Evolutionary conservation across 176 grass and related monocot species (phyloP).

Genomic region (Luzula sylvatica): DNA sequence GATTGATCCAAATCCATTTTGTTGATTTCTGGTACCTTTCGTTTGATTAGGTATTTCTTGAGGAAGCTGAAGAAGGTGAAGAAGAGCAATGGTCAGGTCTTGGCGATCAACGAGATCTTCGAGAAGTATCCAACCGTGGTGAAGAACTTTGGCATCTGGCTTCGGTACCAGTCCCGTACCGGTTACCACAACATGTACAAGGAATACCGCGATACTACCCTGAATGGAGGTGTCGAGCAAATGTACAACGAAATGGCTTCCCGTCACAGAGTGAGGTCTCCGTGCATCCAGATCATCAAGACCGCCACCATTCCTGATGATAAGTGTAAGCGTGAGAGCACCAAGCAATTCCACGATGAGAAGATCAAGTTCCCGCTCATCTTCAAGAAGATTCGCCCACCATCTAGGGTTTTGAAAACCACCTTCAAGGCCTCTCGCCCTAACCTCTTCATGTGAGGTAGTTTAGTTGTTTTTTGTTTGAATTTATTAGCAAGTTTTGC

Average conservation of each 20-base stretch:
- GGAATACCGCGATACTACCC: constrained; percentile 68
- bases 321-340: constrained; percentile 71
- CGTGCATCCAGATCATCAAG: constrained; percentile 79
- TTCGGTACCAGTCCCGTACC: constrained; percentile 75
- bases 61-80: constrained; percentile 88
- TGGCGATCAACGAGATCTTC: constrained; percentile 77
- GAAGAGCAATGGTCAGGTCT: constrained; percentile 84
- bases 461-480: neutral
- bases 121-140: constrained; percentile 65
- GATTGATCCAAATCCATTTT: neutral
- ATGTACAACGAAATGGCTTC: constrained; percentile 91
- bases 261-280: constrained; percentile 59
- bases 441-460: constrained; percentile 56
- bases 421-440: constrained; percentile 64
- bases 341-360: constrained; percentile 76
- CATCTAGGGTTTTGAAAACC: constrained; percentile 72
- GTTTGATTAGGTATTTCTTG: constrained; percentile 49
- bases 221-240: constrained; percentile 73
- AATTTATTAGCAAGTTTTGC: too few relatives aligned
- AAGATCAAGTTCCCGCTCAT: constrained; percentile 82
- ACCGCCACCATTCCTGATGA: constrained; percentile 45
- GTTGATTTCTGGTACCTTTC: neutral
- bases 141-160: constrained; percentile 88
- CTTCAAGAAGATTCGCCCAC: constrained; percentile 57
- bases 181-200: constrained; percentile 95